Base-by-base conservation (phyloP, 1,284 basidiomycete genomes). In the Boletus mariae region DNA sequence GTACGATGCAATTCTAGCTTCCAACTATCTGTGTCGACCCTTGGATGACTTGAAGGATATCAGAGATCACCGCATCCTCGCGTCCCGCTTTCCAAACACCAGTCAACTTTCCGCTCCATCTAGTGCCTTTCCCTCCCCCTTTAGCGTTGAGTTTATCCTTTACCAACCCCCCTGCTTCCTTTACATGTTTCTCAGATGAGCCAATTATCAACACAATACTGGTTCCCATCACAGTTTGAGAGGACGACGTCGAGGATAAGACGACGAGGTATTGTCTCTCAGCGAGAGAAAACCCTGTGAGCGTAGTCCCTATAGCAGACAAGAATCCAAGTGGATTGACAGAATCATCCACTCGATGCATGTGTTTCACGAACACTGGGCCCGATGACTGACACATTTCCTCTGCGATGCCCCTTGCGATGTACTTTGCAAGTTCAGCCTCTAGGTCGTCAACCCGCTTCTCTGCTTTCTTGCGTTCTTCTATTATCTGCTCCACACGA, bases 401-500 rank as follows among this genome's bases (percentile, higher is more conserved):
- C 43, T 38, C 61, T 3, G 74, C 56, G 28, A 88, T 55, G 10
- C 75, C 74, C 11, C 67, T 64, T 11, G 81, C 84, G 28, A 92
- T 70, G 20, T 73, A 60, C n/a, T 67, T 75, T 1, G 85, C 84
- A 2, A 94, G 72, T 66, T 94, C 90, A 3, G 69, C 66, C 66
- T 86, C 84, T 23, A 91, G 66, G 43, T 85, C 83, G 45, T 82
- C 80, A 31, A 83, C 78, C 12, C 82, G 75, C 64, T 85, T 86
- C 49, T 81, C 79, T 1, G 79, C 75, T 47, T 77, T 80, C 64
- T 78, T 84, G 51, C 84, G 77, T 49, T 84, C 82, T 5, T 84
- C 80, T n/a, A 88, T 76, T 50, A 86, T 76, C 64, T 84, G 82
- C 42, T 73, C 73, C n/a, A 89, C 82, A 35, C 91, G 80, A 41